Conservation (phyloP, 2,329 filamentous ascomycete genomes). For the Hypoxylon sp. region DNA sequence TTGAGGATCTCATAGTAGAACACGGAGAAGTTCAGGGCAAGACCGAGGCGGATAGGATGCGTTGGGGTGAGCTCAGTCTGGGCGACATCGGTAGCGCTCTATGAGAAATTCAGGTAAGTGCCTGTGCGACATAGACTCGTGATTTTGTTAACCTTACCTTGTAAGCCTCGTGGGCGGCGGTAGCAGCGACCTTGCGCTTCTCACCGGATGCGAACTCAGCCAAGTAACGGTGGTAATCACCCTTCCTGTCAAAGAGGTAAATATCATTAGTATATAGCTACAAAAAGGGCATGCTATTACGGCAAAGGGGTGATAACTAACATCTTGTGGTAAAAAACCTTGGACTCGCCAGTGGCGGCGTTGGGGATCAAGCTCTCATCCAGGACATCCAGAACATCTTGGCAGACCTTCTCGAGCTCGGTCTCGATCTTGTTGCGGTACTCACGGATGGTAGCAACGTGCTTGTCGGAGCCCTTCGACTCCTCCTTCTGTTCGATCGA, state of each 20-base stretch:
- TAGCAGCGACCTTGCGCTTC: conserved; percentile 90
- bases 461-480: conserved; percentile 96
- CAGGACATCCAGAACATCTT: conserved; percentile 96
- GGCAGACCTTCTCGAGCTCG: conserved; percentile 97
- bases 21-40: conserved; percentile 98
- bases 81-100: conserved; percentile 98
- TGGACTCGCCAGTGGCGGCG: conserved; percentile 96
- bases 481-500: conserved; percentile 99
- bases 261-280: conserved; percentile 29
- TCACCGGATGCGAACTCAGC: conserved; percentile 94
- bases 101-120: conserved; percentile 46
- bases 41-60: conserved; percentile 96
- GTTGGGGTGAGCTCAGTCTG: conserved; percentile 98
- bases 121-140: not conserved
- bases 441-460: conserved; percentile 92
- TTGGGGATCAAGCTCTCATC: conserved; percentile 95
- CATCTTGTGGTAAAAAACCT: conserved; percentile 99
- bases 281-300: not conserved
- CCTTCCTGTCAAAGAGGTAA: conserved; percentile 76
- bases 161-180: conserved; percentile 93
- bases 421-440: conserved; percentile 99
- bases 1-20: conserved; percentile 99
- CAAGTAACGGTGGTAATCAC: conserved; percentile 95
- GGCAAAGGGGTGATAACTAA: conserved; percentile 63
- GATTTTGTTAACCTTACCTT: conserved; percentile 75